Percentiles rank a stretch among this genome's conserved stretches.
These are phyloP conservation scores for Fusarium dlaminii DNA, from an alignment of 2,329 filamentous ascomycete genomes.

Conservation along the genomic window DNA sequence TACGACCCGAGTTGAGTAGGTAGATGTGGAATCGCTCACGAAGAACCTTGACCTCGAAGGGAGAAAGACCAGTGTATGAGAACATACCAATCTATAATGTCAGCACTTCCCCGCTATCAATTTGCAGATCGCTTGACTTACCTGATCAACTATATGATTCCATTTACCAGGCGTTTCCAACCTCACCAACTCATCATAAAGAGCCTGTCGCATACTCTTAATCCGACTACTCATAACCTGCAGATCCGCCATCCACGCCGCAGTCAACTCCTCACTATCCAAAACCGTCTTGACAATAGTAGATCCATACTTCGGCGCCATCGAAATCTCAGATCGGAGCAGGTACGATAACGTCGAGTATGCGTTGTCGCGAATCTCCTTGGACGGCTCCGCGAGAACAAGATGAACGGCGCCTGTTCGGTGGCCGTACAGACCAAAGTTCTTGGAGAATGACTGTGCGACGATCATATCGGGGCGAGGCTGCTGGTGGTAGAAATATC, in stretches of 20 bases:
- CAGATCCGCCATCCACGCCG: slow-evolving; percentile 91
- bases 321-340: slow-evolving; percentile 95
- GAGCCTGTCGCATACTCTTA: slow-evolving; percentile 83
- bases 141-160: slow-evolving; percentile 90
- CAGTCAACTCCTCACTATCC: slow-evolving; percentile 81
- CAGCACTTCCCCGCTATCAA: neutral
- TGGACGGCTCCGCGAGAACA: slow-evolving; percentile 86
- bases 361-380: slow-evolving; percentile 53
- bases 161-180: slow-evolving; percentile 87
- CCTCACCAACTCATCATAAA: slow-evolving; percentile 84
- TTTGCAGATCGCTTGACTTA: neutral
- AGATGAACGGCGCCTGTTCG: slow-evolving; percentile 95
- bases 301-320: slow-evolving; percentile 92
- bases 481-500: slow-evolving; percentile 76
- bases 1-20: slow-evolving; percentile 57
- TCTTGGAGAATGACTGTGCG: slow-evolving; percentile 95
- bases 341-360: slow-evolving; percentile 60
- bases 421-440: slow-evolving; percentile 97
- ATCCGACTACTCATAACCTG: slow-evolving; percentile 94
- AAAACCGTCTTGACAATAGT: slow-evolving; percentile 86
- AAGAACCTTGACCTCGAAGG: slow-evolving; percentile 76
- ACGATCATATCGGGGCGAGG: slow-evolving; percentile 82
- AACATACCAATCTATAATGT: slow-evolving; percentile 91
- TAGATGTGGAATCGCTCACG: slow-evolving; percentile 78
- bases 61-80: slow-evolving; percentile 83